These are phyloP conservation scores for Metschnikowia koreensis DNA, from an alignment of 805 yeast genomes.

Conservation along the genomic window DNA sequence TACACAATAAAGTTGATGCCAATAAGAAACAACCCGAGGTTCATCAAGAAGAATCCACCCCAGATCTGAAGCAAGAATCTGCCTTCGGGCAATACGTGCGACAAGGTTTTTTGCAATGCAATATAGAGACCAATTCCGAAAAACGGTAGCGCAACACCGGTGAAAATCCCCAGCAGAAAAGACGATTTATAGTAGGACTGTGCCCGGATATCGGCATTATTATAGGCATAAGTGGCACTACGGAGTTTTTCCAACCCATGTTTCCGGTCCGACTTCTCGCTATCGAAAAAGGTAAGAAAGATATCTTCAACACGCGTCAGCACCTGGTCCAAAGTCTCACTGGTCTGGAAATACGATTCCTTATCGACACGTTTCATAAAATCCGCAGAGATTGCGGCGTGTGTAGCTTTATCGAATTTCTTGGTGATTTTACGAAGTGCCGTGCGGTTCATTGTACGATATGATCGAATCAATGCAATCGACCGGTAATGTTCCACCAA, in stretches of 20 bases:
- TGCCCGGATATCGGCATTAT: constrained; percentile 26
- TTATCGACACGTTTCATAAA: constrained; percentile 60
- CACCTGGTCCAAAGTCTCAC: constrained; percentile 66
- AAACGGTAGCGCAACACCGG: constrained; percentile 73
- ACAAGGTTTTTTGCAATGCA: constrained; percentile 43
- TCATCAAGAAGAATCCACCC: constrained; percentile 81
- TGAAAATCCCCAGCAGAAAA: constrained; percentile 61
- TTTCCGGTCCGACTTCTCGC: constrained; percentile 50
- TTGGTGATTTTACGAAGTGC: constrained; percentile 88
- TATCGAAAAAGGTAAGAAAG: constrained; percentile 64
- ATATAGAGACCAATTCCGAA: constrained; percentile 54
- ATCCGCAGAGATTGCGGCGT: constrained; percentile 38
- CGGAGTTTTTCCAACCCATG: constrained; percentile 66
- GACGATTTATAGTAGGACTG: constrained; percentile 41
- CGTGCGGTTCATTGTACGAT: constrained; percentile 73
- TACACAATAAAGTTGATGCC: constrained; percentile 71
- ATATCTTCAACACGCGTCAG: constrained; percentile 63
- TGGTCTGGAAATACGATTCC: constrained; percentile 53
- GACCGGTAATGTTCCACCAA: constrained; percentile 71
- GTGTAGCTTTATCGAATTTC: constrained; percentile 79
- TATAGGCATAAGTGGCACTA: constrained; percentile 41
- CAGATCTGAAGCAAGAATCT: constrained; percentile 74
- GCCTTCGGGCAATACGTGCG: constrained; percentile 51
- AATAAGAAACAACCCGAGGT: constrained; percentile 61
- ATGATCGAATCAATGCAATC: constrained; percentile 67